Evolutionary conservation across 2,329 filamentous ascomycete genomes (phyloP).

Genomic region (Penicillium sp.): DNA sequence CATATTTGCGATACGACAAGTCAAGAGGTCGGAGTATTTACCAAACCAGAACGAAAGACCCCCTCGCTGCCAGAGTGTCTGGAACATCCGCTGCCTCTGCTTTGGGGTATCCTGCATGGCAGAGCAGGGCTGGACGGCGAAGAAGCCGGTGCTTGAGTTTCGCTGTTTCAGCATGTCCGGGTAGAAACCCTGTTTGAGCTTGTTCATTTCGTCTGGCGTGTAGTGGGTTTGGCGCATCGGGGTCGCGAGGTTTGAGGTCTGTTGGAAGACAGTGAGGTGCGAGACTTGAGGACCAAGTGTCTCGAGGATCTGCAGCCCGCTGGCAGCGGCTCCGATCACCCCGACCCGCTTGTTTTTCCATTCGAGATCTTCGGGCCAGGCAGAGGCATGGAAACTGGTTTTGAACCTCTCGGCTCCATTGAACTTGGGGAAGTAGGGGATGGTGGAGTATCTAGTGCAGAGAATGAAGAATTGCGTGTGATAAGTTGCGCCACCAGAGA

Average conservation of each 20-base stretch:
- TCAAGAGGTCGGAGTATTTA: neutral
- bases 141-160: slow-evolving; percentile 4
- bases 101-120: neutral
- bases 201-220: neutral
- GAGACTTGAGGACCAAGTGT: neutral
- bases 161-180: neutral
- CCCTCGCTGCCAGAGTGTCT: neutral
- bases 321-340: neutral
- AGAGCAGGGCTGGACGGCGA: neutral
- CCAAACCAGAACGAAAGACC: slow-evolving; percentile 1
- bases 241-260: neutral
- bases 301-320: slow-evolving; percentile 4
- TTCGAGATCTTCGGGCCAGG: neutral
- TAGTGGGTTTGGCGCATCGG: slow-evolving; percentile 2
- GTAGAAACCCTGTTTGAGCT: neutral
- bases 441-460: neutral
- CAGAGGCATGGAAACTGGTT: neutral
- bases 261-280: slow-evolving; percentile 1
- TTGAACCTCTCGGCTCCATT: neutral
- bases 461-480: neutral
- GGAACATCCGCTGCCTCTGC: neutral
- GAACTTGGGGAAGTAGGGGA: neutral
- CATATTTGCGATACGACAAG: neutral
- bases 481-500: neutral
- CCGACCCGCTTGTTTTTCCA: slow-evolving; percentile 1